These are phyloP conservation scores for Babjeviella inositovora DNA, from an alignment of 805 yeast genomes.

Conservation along the genomic window DNA sequence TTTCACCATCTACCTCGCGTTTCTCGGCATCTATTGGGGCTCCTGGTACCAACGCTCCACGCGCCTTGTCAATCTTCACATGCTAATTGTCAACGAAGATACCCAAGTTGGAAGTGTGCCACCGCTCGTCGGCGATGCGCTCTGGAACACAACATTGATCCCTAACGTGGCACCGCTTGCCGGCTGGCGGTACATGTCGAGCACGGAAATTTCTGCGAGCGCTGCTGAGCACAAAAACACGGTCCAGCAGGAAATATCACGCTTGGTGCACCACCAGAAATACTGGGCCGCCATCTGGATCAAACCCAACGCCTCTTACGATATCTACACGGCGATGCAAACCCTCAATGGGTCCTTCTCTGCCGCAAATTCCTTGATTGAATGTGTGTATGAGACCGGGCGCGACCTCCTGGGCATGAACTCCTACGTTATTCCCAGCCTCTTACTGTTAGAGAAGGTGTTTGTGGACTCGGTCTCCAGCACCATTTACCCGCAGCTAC, in stretches of 20 bases:
- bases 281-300: constrained; percentile 55
- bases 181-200: constrained; percentile 12
- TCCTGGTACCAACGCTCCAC: constrained; percentile 5
- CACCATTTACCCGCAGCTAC: too few species aligned
- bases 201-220: constrained; percentile 8
- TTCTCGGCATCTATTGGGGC: constrained; percentile 14
- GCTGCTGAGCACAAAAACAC: constrained; percentile 10
- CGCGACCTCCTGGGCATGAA: constrained; percentile 38
- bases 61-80: constrained; percentile 6
- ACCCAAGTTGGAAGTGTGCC: constrained; percentile 5
- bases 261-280: constrained; percentile 31
- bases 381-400: constrained; percentile 42
- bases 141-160: too few species aligned
- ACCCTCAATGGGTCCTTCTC: constrained; percentile 13
- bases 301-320: constrained; percentile 24
- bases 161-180: constrained; percentile 9
- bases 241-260: constrained; percentile 18
- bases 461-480: constrained; percentile 10
- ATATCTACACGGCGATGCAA: constrained; percentile 20
- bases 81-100: constrained; percentile 9
- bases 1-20: constrained; percentile 7
- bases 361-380: constrained; percentile 12
- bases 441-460: constrained; percentile 15
- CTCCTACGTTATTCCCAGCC: constrained; percentile 23
- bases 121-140: constrained; percentile 5